phyloP scores from a whole-genome alignment of 140 eudicot genomes.

The Stevia rebaudiana region DNA sequence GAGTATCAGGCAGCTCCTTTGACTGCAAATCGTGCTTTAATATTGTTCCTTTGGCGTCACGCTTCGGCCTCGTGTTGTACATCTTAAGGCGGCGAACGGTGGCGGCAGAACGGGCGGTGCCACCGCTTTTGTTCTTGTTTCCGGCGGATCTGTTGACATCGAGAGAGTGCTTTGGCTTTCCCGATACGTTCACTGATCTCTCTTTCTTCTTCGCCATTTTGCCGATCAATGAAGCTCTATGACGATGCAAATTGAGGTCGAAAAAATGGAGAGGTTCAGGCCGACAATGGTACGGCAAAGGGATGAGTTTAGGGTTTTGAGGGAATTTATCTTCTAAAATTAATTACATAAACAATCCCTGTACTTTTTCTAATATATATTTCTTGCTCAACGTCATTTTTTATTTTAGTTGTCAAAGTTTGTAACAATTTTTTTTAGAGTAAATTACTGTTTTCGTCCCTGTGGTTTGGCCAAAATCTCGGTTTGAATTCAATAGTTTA shows the following conservation, averaged over 20 bases:
- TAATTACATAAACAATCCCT: constrained; percentile 13
- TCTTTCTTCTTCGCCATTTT: constrained; percentile 66
- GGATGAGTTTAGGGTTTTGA: constrained; percentile 24
- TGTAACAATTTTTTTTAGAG: too few species aligned
- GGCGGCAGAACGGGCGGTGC: constrained; percentile 63
- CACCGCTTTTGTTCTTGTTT: constrained; percentile 38
- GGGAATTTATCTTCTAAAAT: not conserved
- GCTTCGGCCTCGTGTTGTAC: constrained; percentile 75
- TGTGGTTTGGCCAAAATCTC: too few species aligned
- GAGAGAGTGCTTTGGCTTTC: constrained; percentile 88
- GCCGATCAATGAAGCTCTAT: not conserved
- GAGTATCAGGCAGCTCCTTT: constrained; percentile 66
- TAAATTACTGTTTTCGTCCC: too few species aligned
- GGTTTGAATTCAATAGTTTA: too few species aligned
- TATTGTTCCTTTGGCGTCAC: constrained; percentile 59
- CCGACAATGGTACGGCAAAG: not conserved
- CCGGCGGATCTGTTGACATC: constrained; percentile 53
- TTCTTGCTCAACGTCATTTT: not conserved
- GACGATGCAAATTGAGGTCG: not conserved
- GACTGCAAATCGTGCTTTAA: constrained; percentile 64
- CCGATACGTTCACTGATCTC: constrained; percentile 74
- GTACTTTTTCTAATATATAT: not conserved
- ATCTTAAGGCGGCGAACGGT: constrained; percentile 96
- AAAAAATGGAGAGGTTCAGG: constrained; percentile 2
- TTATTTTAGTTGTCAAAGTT: too few species aligned